Evolutionary conservation across 2,329 filamentous ascomycete species (phyloP).

Genomic region (Akanthomyces dipterigenus): DNA sequence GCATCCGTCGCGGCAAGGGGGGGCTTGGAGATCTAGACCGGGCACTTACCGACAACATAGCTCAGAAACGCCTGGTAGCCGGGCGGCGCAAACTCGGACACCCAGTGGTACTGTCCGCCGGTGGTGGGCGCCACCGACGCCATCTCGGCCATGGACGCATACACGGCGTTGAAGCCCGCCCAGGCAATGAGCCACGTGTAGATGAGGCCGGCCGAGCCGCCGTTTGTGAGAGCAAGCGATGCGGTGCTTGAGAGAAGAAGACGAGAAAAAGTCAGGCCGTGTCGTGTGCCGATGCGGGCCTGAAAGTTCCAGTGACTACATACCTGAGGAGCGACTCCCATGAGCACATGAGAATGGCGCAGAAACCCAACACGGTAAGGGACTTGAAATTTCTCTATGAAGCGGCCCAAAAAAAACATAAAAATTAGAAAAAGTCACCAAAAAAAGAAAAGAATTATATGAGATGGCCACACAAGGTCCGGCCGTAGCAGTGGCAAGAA

Average conservation of each 20-base stretch:
- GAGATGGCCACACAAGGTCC: too few species aligned
- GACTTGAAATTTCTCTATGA: slow-evolving; percentile 31
- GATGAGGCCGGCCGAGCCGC: slow-evolving; percentile 35
- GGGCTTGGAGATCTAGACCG: too few species aligned
- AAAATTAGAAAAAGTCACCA: neutral
- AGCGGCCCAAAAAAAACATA: too few species aligned
- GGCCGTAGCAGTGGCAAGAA: neutral
- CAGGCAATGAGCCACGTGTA: slow-evolving; percentile 30
- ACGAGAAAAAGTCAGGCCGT: neutral
- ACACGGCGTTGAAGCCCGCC: slow-evolving; percentile 26
- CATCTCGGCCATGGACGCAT: slow-evolving; percentile 36
- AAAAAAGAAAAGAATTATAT: neutral
- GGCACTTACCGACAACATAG: slow-evolving; percentile 28
- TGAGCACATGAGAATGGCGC: slow-evolving; percentile 32
- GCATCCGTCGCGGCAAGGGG: too few species aligned
- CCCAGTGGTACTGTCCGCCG: slow-evolving; percentile 49
- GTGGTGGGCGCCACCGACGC: slow-evolving; percentile 43
- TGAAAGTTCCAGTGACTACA: too few species aligned
- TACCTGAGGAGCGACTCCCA: slow-evolving; percentile 33
- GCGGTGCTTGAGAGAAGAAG: slow-evolving; percentile 4
- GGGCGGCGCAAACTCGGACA: slow-evolving; percentile 40
- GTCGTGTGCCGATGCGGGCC: too few species aligned
- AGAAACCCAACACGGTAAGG: slow-evolving; percentile 34
- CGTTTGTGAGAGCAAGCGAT: slow-evolving; percentile 23
- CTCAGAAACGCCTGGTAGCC: slow-evolving; percentile 41